Base-by-base conservation (phyloP, 2,329 filamentous ascomycete species). In the Apiospora marii region DNA sequence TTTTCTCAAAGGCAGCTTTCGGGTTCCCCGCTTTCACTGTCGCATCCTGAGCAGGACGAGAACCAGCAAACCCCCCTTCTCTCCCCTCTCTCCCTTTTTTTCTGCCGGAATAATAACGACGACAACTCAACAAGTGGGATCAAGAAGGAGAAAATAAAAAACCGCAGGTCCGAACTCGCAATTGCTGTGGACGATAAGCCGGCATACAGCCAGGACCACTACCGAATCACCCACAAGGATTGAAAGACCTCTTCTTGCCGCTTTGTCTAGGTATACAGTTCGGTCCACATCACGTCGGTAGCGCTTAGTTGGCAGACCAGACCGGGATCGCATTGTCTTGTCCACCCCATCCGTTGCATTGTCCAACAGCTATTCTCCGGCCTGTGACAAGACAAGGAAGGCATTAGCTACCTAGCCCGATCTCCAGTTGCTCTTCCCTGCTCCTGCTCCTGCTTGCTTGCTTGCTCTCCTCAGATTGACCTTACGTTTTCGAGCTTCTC, bases 1-100 rank as follows among this genome's bases (percentile, higher is more conserved):
- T 64, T 64, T 64, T 64, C 58, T 6, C 14, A 41, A n/a, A 64
- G 34, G 58, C 58, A 64, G 58, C 53, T 61, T 64, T 70, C 48
- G 68, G 68, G 68, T 70, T 70, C 68, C 68, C 68, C 68, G 48
- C 68, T 70, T 70, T 70, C 68, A 43, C 68, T 70, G 68, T 70
- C 68, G 68, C 48, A 58, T 69, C 44, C 34, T 49, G 43, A 30
- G 5, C 67, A 34, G 34, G 67, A 46, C 61, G 30, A 34, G 27
- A 46, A 24, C 49, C 19, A 69, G 10, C 27, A 49, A 49, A 69
- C 27, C 44, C 67, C 30, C 67, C 34, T 37, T 48, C 24, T 34
- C 51, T 68, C 34, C n/a, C n/a, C n/a, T n/a, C 44, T 16, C 44
- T 22, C n/a, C 19, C 30, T 27, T 41, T 61, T 61, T 37, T 41